phyloP scores from a whole-genome alignment of 805 yeast genomes.

The Metschnikowia orientalis region DNA sequence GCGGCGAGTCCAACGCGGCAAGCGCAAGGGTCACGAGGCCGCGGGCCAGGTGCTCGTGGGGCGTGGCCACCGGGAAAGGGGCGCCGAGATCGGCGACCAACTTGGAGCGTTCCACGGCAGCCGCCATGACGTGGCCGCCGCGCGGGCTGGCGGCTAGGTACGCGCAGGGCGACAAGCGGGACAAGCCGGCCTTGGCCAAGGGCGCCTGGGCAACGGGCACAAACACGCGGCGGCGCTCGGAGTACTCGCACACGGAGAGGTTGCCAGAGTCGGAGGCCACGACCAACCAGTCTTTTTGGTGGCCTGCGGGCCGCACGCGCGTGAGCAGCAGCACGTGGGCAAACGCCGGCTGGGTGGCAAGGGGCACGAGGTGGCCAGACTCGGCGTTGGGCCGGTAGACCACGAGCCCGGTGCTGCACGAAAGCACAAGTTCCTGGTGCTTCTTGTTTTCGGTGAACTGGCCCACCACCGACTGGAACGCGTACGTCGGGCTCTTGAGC shows the following conservation, averaged over 20 bases:
- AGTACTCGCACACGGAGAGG: constrained; percentile 49
- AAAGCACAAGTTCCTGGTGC: constrained; percentile 59
- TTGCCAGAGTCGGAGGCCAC: constrained; percentile 80
- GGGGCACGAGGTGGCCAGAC: constrained; percentile 49
- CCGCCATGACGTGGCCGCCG: constrained; percentile 63
- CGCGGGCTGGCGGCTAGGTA: constrained; percentile 66
- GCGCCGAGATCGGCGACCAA: constrained; percentile 58
- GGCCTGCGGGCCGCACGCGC: constrained; percentile 50
- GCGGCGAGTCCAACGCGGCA: constrained; percentile 67
- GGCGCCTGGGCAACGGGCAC: constrained; percentile 58
- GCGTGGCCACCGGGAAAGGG: constrained; percentile 55
- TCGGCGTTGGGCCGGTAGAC: constrained; percentile 49
- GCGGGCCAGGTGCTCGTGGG: constrained; percentile 61
- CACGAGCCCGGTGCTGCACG: constrained; percentile 51
- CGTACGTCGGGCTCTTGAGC: constrained; percentile 54
- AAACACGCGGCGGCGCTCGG: constrained; percentile 35
- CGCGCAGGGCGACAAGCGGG: constrained; percentile 73
- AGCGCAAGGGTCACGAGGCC: constrained; percentile 48
- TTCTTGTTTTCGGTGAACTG: constrained; percentile 52
- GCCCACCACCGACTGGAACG: constrained; percentile 58
- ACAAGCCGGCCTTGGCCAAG: constrained; percentile 65
- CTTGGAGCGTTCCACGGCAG: constrained; percentile 71
- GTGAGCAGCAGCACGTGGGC: constrained; percentile 54
- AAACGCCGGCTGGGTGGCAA: constrained; percentile 47
- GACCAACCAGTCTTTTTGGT: constrained; percentile 53